These are phyloP conservation scores for Phaeotremella fagi DNA, from an alignment of 768 basidiomycete genomes.

Conservation along the genomic window DNA sequence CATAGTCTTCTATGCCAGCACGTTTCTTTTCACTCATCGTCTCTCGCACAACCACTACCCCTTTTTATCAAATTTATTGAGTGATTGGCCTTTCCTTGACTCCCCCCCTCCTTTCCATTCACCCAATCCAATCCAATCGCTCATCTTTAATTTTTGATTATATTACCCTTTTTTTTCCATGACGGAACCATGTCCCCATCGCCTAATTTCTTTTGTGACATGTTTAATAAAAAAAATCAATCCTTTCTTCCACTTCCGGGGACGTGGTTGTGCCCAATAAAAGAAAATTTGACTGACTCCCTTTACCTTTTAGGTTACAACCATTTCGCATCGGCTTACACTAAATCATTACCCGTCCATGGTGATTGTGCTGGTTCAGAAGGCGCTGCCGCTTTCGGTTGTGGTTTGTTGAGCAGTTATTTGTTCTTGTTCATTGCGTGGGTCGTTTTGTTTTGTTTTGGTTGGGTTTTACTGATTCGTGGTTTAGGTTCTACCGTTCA, in stretches of 20 bases:
- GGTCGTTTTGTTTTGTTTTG: slow-evolving; percentile 12
- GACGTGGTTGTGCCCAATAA: slow-evolving; percentile 18
- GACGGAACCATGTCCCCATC: background rate
- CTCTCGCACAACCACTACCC: slow-evolving; percentile 26
- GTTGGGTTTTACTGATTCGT: background rate
- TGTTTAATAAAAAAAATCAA: slow-evolving; percentile 19
- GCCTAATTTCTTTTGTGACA: slow-evolving; percentile 9
- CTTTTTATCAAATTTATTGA: slow-evolving; percentile 7
- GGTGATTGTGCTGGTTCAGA: slow-evolving; percentile 87
- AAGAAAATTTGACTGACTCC: slow-evolving; percentile 1
- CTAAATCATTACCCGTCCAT: slow-evolving; percentile 59
- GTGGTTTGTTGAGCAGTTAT: slow-evolving; percentile 80
- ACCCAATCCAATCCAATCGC: too few relatives aligned
- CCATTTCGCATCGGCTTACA: slow-evolving; percentile 66
- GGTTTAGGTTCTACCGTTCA: slow-evolving; percentile 46
- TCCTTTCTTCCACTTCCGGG: slow-evolving; percentile 31
- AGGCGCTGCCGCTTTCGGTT: slow-evolving; percentile 81
- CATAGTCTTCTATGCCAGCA: slow-evolving; percentile 91
- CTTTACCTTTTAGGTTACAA: slow-evolving; percentile 57
- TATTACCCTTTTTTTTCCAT: background rate
- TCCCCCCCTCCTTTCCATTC: slow-evolving; percentile 12
- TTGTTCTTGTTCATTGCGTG: slow-evolving; percentile 83
- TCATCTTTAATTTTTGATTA: background rate
- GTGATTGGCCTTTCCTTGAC: slow-evolving; percentile 15
- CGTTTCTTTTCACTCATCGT: slow-evolving; percentile 50